phyloP scores from a whole-genome alignment of 2,329 filamentous ascomycete genomes.

The Dendryphion nanum region DNA sequence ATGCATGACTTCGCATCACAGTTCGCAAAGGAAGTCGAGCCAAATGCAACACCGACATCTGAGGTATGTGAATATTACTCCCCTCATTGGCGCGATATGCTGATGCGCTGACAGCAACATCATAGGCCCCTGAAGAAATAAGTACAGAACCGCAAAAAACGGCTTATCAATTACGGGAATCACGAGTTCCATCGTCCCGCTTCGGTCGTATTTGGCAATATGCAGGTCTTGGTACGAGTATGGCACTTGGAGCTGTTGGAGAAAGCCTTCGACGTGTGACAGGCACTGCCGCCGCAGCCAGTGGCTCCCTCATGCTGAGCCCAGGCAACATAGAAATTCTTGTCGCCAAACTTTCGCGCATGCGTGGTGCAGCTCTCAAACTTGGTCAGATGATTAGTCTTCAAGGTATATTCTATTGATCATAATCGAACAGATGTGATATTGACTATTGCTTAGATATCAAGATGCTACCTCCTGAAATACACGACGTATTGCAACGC shows the following conservation, averaged over 20 bases:
- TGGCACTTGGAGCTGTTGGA: slow-evolving; percentile 88
- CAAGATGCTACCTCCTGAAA: slow-evolving; percentile 85
- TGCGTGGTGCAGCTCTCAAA: slow-evolving; percentile 96
- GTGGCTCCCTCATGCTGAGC: slow-evolving; percentile 82
- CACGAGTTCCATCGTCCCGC: slow-evolving; percentile 83
- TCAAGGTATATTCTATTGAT: slow-evolving; percentile 54
- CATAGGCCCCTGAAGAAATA: slow-evolving; percentile 34
- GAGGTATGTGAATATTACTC: slow-evolving; percentile 20
- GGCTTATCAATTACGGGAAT: slow-evolving; percentile 76
- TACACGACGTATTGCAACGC: slow-evolving; percentile 86
- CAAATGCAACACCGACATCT: slow-evolving; percentile 21
- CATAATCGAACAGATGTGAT: not conserved
- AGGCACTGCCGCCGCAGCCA: slow-evolving; percentile 56
- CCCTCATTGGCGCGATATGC: slow-evolving; percentile 21
- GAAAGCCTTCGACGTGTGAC: slow-evolving; percentile 81
- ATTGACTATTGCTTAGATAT: slow-evolving; percentile 56
- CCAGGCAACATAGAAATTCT: slow-evolving; percentile 88
- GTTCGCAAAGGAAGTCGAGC: slow-evolving; percentile 44
- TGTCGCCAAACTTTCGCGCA: slow-evolving; percentile 87
- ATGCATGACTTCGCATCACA: slow-evolving; percentile 49
- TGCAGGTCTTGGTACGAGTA: slow-evolving; percentile 85
- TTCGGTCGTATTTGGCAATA: slow-evolving; percentile 93
- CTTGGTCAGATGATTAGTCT: slow-evolving; percentile 98
- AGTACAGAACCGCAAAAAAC: slow-evolving; percentile 28
- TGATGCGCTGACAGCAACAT: slow-evolving; percentile 47